A percentile compares a stretch with the other conserved stretches of the same genome.
Conservation (phyloP, 2,329 filamentous ascomycete species). For the Penicillium palitans region DNA sequence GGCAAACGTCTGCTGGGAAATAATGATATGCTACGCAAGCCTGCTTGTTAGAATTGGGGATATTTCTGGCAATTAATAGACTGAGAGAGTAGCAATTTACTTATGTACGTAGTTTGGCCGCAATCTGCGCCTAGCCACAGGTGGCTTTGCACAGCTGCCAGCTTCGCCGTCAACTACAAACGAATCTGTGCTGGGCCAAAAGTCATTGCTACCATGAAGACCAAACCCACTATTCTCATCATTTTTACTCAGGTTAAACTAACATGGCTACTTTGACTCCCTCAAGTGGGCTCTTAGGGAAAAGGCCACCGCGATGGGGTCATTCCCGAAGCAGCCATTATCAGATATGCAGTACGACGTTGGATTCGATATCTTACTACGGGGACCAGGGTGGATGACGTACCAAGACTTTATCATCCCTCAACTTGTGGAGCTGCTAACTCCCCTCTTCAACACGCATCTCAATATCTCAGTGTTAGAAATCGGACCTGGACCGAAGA, state of each 20-base stretch:
- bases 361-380: slow-evolving; percentile 50
- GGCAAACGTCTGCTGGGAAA: no score
- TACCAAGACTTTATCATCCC: slow-evolving; percentile 52
- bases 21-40: no score
- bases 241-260: background rate
- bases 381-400: slow-evolving; percentile 25
- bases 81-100: background rate
- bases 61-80: background rate
- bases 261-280: slow-evolving; percentile 48
- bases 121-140: background rate
- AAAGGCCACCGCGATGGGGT: background rate
- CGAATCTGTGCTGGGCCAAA: background rate
- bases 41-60: background rate
- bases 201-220: background rate
- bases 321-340: slow-evolving; percentile 4
- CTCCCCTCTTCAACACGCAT: slow-evolving; percentile 45
- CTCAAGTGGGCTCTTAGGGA: slow-evolving; percentile 42
- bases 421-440: slow-evolving; percentile 48
- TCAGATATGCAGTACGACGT: slow-evolving; percentile 50
- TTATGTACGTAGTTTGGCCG: background rate
- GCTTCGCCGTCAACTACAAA: background rate
- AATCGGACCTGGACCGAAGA: slow-evolving; percentile 60
- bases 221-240: background rate
- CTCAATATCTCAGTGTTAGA: slow-evolving; percentile 56
- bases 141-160: background rate